These are phyloP conservation scores for Neltuma alba DNA, from an alignment of 306 rosid genomes.

Conservation along the genomic window DNA sequence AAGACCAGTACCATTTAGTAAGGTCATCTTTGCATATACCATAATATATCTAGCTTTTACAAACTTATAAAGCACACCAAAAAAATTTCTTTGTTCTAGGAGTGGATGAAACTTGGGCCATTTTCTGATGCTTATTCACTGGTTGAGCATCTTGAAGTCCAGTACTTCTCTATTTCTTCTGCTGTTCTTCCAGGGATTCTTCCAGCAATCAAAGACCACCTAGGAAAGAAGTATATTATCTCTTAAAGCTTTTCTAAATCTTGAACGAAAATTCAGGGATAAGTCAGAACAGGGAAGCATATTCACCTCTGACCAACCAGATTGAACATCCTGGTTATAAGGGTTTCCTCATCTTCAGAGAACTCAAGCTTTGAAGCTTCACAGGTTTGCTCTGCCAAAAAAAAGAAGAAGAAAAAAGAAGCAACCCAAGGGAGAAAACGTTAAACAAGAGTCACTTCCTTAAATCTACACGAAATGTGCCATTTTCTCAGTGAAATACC, in stretches of 20 bases:
- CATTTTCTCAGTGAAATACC: not conserved
- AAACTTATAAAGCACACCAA: slow-evolving; percentile 29
- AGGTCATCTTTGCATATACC: slow-evolving; percentile 28
- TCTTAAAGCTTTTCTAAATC: not conserved
- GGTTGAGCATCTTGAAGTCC: slow-evolving; percentile 77
- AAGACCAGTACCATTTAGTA: slow-evolving; percentile 26
- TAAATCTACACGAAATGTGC: not conserved
- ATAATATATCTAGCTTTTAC: slow-evolving; percentile 13
- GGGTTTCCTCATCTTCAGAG: slow-evolving; percentile 88
- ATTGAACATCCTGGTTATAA: slow-evolving; percentile 76
- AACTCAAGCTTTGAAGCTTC: slow-evolving; percentile 60
- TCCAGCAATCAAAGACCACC: slow-evolving; percentile 97
- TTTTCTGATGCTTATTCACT: slow-evolving; percentile 45
- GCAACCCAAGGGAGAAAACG: not conserved
- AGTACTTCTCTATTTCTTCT: slow-evolving; percentile 84
- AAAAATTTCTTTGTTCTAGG: slow-evolving; percentile 39
- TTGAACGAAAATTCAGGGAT: not conserved
- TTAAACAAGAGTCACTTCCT: not conserved
- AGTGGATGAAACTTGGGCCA: slow-evolving; percentile 26
- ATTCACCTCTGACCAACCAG: slow-evolving; percentile 85
- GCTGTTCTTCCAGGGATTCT: slow-evolving; percentile 98
- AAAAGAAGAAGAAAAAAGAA: not conserved
- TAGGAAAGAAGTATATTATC: slow-evolving; percentile 9
- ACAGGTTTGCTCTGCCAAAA: slow-evolving; percentile 49
- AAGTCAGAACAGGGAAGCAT: slow-evolving; percentile 7